Base-by-base conservation (phyloP, 2,329 filamentous ascomycete species). In the Hypocrella siamensis region DNA sequence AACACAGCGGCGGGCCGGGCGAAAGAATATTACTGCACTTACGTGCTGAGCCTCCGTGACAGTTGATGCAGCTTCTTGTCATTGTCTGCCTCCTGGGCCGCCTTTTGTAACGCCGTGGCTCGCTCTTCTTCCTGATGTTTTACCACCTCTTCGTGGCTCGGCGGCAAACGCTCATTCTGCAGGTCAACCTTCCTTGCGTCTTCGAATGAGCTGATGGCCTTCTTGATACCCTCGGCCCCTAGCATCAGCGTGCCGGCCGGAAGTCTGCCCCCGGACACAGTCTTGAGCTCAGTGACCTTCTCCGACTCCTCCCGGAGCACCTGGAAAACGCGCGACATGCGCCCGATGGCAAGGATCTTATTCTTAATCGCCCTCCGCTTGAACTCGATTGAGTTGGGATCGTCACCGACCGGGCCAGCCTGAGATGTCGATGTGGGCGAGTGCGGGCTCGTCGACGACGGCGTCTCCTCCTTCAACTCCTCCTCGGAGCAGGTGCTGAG, bases 401-500 rank as follows among this genome's bases (percentile, higher is more conserved):
- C 88, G 47, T 64, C 56, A 40, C 25, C 25, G 15, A n/a, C n/a
- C n/a, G n/a, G n/a, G n/a, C 39, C 10, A 30, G 44, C 44, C 33
- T 57, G 51, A 8, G 57, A 53, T 4, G 62, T 58, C n/a, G n/a
- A n/a, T 2, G 85, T 75, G 22, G 88, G 84, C 9, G 88, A 93
- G 8, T 42, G 40, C 3, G 40, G 40, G 14, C 39, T 41, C 19
- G 31, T 40, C 10, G 76, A 64, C n/a, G 78, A 75, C 10, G 78
- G 75, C 3, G 80, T 79, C 4, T 80, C 79, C 34, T 94, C 86
- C 52, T 93, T 83, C 33, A 98, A 75, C 55, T 98, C 85, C 48
- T 98, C 90, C 60, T 98, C 93, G n/a, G 90, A 94, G 64, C 86
- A 96, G 14, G 84, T 96, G 64, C 92, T 94, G 45, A 98, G 67